Percentiles rank a stretch among this genome's conserved stretches.
These are phyloP conservation scores for Pichia phayaonensis DNA, from an alignment of 805 yeast species.

Conservation along the genomic window DNA sequence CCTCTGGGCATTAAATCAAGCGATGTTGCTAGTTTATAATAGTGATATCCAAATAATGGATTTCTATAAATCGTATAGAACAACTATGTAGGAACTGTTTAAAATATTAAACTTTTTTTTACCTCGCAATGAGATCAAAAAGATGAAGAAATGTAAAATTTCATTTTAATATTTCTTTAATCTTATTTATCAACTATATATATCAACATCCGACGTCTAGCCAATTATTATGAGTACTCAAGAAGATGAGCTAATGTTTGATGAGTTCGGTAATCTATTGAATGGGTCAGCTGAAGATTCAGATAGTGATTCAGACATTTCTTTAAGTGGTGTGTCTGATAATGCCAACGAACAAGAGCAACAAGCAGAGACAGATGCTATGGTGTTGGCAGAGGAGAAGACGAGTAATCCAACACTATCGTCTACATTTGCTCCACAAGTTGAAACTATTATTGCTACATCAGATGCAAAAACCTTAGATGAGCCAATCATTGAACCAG, in stretches of 20 bases:
- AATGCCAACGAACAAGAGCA: constrained; percentile 12
- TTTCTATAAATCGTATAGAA: not conserved
- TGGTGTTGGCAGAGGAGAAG: constrained; percentile 40
- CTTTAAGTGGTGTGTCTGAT: not conserved
- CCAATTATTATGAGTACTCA: not conserved
- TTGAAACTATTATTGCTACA: constrained; percentile 50
- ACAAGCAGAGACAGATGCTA: constrained; percentile 17
- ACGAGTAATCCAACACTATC: constrained; percentile 34
- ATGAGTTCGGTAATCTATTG: constrained; percentile 72
- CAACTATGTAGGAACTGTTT: not conserved
- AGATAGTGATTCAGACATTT: constrained; percentile 23
- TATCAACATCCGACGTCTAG: not conserved
- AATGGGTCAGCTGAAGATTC: constrained; percentile 41
- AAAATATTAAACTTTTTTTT: not conserved
- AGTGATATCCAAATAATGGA: not conserved
- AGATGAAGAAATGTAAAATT: not conserved
- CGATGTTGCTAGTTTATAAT: not conserved
- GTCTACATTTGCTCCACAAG: constrained; percentile 51
- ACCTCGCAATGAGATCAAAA: not conserved
- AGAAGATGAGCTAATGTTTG: constrained; percentile 58
- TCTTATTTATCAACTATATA: too few relatives aligned
- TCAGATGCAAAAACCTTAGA: constrained; percentile 39
- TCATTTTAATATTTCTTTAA: not conserved
- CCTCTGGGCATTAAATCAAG: not conserved
- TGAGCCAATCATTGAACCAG: constrained; percentile 62